Base-by-base conservation (phyloP, 495 filamentous ascomycete genomes). In the Aspergillus avenaceus region DNA sequence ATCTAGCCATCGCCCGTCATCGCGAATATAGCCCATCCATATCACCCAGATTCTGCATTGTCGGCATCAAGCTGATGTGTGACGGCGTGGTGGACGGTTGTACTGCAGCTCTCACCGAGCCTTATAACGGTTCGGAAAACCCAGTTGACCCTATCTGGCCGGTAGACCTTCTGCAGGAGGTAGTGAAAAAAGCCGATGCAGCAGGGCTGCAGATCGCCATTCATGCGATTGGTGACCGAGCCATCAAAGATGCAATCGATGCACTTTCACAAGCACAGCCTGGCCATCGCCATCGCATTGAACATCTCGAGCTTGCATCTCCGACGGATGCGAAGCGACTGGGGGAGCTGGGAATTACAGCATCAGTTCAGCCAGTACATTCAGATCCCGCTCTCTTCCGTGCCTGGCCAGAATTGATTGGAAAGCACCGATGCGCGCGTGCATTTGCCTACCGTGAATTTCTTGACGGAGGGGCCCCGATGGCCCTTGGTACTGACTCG, bases 211-310 rank as follows among this genome's bases (percentile, higher is more conserved):
- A 86, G 62, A 77, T 80, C 32, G 83, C 83, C 1, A 72, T 86
- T 24, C 83, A 86, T 53, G 83, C 83, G 11, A 86, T 86, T 46
- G 83, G 83, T 29, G 82, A 86, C 46, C 64, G 61, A 14, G 77
- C 83, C 1, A 66, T 84, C 25, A 65, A 66, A 41, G 70, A 78
- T 54, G 78, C 79, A 1, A 75, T 85, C 37, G 74, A 84, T 50
- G 71, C 71, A 4, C 56, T 86, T 8, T 53, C 52, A 22, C 55
- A 14, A 23, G 49, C 38, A 23, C 49, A 50, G 12, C 47, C 31
- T 5, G 22, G 29, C 34, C 49, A 41, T 0, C 68, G 81, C 9
- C 81, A 82, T 25, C 70, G 81, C 7, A 78, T 84, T 45, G 81
- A 84, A 53, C 81, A 84, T 48, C 65, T 84, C 16, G 81, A 84